Base-by-base conservation (phyloP, 2,329 filamentous ascomycete species). In the Venturia oleaginea region DNA sequence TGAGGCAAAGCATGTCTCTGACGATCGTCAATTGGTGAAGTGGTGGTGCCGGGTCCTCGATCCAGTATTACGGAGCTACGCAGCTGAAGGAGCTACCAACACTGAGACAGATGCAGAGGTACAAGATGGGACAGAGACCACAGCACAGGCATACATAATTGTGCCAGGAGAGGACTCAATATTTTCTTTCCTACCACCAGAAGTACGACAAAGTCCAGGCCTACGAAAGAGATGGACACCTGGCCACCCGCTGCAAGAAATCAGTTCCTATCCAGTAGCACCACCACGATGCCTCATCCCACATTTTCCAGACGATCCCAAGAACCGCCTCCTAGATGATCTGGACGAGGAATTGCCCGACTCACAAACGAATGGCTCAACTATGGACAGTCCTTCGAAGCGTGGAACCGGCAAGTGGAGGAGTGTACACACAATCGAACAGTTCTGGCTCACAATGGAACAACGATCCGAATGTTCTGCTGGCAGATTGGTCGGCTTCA, bases 381-480 rank as follows among this genome's bases (percentile, higher is more conserved):
- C 65, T 42, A 69, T 69, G 8, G 66, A 67, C 2, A 74, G 68
- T 68, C 73, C 68, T 65, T 72, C 69, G 65, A 79, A 77, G 63
- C 77, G 83, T 68, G 83, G 84, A 68, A 81, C 79, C 32, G 89
- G 89, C 0, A 81, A 84, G 65, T 99, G 94, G 94, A 89, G 86
- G 72, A 92, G 89, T 66, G 86, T 97, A 30, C 87, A 83, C 72
- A 89, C 86, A 0, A 78, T 99, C 48, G 90, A 92, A n/a, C 87
- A 92, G 69, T 99, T 99, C 72, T 99, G 94, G 94, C 94, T 99
- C 67, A 89, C 96, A 83, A 97, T 99, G 93, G 88, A 92, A 0
- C 97, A 90, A 72, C 83, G 94, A 65, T 94, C 97, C 73, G 94
- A 99, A 72, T 99, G 94, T 72, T 96, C 92, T 0, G 91, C 92